Evolutionary conservation across 139 green algal genomes (phyloP).

Genomic region (Haematococcus sp.): DNA sequence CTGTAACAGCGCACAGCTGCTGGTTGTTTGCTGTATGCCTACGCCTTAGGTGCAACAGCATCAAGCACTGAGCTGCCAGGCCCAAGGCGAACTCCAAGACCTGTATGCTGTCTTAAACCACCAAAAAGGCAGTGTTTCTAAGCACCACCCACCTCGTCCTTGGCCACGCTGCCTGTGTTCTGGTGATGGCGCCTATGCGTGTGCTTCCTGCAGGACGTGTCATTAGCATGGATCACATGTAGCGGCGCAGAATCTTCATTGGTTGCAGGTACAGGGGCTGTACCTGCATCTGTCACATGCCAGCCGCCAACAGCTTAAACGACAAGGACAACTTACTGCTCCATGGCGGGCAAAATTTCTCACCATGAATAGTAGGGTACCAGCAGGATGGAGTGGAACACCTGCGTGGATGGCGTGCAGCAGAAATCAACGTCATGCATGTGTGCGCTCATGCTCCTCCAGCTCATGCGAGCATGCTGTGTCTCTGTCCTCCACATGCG

Average conservation of each 20-base stretch:
- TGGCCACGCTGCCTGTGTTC: conserved; percentile 74
- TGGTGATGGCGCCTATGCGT: conserved; percentile 85
- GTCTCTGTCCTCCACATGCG: no score
- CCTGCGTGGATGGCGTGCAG: neutral
- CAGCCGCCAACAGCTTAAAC: neutral
- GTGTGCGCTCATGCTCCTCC: no score
- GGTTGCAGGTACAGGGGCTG: neutral
- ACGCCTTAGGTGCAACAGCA: no score
- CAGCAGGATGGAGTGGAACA: conserved; percentile 75
- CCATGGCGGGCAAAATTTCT: neutral
- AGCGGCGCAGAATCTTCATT: neutral
- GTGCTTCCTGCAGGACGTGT: conserved; percentile 76
- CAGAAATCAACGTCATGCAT: no score
- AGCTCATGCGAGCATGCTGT: no score
- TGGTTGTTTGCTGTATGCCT: no score
- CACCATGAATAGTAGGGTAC: conserved; percentile 90
- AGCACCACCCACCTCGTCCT: conserved; percentile 85
- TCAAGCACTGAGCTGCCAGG: no score
- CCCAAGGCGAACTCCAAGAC: no score
- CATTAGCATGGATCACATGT: neutral
- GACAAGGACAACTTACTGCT: neutral
- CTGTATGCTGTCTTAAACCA: no score
- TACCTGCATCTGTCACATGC: neutral
- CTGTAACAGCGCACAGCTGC: no score
- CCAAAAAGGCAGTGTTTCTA: no score